Evolutionary conservation across 768 basidiomycete genomes (phyloP).

Genomic region (Rubroboletus pulcherrimus): DNA sequence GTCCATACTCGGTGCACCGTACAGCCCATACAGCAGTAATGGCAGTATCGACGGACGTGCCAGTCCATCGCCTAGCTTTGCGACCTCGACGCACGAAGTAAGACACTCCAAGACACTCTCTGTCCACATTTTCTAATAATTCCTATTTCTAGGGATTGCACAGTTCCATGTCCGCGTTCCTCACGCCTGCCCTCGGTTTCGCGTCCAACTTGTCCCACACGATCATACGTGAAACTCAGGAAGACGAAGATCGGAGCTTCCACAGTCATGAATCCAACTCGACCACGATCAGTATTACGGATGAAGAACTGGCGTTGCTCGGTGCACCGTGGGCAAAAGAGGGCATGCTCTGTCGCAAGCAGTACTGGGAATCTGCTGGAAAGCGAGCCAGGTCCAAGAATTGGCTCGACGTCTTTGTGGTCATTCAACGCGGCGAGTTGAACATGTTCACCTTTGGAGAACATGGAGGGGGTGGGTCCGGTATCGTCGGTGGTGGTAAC

Average conservation of each 20-base stretch:
- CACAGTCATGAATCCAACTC: slow-evolving; percentile 62
- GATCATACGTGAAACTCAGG: slow-evolving; percentile 92
- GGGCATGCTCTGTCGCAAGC: slow-evolving; percentile 91
- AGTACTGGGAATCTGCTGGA: slow-evolving; percentile 84
- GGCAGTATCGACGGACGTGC: slow-evolving; percentile 81
- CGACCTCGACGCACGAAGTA: slow-evolving; percentile 85
- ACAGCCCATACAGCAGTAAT: slow-evolving; percentile 81
- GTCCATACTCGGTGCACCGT: slow-evolving; percentile 66
- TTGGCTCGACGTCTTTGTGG: slow-evolving; percentile 95
- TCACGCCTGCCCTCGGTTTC: slow-evolving; percentile 89
- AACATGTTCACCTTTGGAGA: slow-evolving; percentile 96
- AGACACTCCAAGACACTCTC: slow-evolving; percentile 6
- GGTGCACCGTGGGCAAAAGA: slow-evolving; percentile 99
- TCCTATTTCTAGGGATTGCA: slow-evolving; percentile 45
- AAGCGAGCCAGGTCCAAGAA: slow-evolving; percentile 84
- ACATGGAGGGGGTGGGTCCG: slow-evolving; percentile 53
- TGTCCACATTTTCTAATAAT: no score
- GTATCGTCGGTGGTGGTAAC: slow-evolving; percentile 90
- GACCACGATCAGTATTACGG: slow-evolving; percentile 81
- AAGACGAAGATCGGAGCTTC: slow-evolving; percentile 74
- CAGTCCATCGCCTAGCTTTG: slow-evolving; percentile 92
- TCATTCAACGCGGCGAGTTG: slow-evolving; percentile 91
- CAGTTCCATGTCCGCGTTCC: slow-evolving; percentile 63
- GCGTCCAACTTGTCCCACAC: slow-evolving; percentile 94
- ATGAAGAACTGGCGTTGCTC: slow-evolving; percentile 92